Evolutionary conservation across 1,284 basidiomycete genomes (phyloP).

Genomic region (Puccinia horiana): DNA sequence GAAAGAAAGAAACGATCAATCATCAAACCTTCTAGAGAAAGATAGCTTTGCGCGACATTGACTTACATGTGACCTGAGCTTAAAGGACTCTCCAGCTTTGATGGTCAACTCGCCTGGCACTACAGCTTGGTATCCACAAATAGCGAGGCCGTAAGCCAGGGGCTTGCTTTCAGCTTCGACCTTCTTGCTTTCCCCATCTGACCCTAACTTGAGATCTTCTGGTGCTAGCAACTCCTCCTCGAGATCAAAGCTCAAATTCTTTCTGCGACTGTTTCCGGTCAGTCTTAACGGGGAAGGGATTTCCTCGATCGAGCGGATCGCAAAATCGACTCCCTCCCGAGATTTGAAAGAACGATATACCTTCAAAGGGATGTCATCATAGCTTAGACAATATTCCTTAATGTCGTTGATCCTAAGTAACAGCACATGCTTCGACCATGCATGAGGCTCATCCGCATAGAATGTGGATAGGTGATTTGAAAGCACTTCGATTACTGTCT

Average conservation of each 20-base stretch:
- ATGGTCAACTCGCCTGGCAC: slow-evolving; percentile 28
- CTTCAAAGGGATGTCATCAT: slow-evolving; percentile 44
- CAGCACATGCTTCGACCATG: slow-evolving; percentile 43
- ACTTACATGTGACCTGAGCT: slow-evolving; percentile 30
- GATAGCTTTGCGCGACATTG: no score
- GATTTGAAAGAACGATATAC: slow-evolving; percentile 44
- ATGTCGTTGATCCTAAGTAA: slow-evolving; percentile 22
- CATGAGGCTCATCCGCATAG: slow-evolving; percentile 38
- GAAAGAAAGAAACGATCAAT: not conserved
- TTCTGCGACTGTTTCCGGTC: slow-evolving; percentile 8
- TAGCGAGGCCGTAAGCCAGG: slow-evolving; percentile 22
- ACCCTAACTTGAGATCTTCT: not conserved
- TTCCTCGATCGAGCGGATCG: slow-evolving; percentile 46
- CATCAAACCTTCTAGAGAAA: not conserved
- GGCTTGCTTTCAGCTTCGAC: not conserved
- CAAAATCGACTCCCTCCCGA: slow-evolving; percentile 45
- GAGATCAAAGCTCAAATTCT: slow-evolving; percentile 13
- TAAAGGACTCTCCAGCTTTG: slow-evolving; percentile 43
- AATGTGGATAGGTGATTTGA: slow-evolving; percentile 36
- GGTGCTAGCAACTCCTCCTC: not conserved
- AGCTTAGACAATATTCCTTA: slow-evolving; percentile 45
- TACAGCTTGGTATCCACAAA: slow-evolving; percentile 40
- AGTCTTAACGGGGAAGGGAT: slow-evolving; percentile 39
- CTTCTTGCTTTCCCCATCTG: not conserved
- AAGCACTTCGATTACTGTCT: slow-evolving; percentile 41